Percentiles rank a stretch among this genome's conserved stretches.
phyloP scores from a whole-genome alignment of 2,329 filamentous ascomycete species.

The Volutella citrinella region DNA sequence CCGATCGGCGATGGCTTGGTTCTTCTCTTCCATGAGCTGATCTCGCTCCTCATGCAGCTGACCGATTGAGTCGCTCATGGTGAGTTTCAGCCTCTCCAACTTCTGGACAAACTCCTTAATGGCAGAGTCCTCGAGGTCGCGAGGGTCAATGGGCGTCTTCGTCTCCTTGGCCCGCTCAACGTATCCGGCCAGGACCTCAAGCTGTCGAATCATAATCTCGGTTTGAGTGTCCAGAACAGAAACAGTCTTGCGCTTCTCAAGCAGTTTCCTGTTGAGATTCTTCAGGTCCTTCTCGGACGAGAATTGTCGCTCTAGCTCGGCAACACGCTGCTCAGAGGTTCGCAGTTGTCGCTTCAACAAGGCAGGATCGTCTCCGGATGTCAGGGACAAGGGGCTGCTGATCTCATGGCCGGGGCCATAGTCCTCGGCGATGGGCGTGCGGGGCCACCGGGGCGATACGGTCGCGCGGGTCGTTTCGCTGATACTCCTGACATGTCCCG shows the following conservation, averaged over 20 bases:
- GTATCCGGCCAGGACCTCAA: conserved; percentile 86
- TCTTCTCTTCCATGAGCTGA: conserved; percentile 79
- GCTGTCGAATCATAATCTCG: conserved; percentile 89
- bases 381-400: conserved; percentile 67
- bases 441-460: conserved; percentile 67
- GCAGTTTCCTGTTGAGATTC: conserved; percentile 80
- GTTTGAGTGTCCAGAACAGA: conserved; percentile 91
- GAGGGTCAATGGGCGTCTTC: conserved; percentile 75
- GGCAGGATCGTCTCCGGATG: conserved; percentile 62
- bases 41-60: conserved; percentile 70
- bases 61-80: conserved; percentile 57
- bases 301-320: conserved; percentile 82
- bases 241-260: conserved; percentile 94
- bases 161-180: conserved; percentile 82
- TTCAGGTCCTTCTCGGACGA: conserved; percentile 62
- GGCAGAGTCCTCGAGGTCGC: conserved; percentile 80
- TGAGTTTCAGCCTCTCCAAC: conserved; percentile 58
- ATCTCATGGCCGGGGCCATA: conserved; percentile 56
- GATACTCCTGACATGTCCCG: conserved; percentile 58
- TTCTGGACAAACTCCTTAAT: conserved; percentile 88
- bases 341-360: conserved; percentile 73
- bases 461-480: conserved; percentile 65
- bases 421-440: conserved; percentile 61
- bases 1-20: conserved; percentile 76
- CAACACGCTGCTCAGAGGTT: conserved; percentile 78